Evolutionary conservation across 2,329 filamentous ascomycete species (phyloP), one percentile per base, ranked within the genome.

Genomic region (Alternaria angustiovoidea): DNA sequence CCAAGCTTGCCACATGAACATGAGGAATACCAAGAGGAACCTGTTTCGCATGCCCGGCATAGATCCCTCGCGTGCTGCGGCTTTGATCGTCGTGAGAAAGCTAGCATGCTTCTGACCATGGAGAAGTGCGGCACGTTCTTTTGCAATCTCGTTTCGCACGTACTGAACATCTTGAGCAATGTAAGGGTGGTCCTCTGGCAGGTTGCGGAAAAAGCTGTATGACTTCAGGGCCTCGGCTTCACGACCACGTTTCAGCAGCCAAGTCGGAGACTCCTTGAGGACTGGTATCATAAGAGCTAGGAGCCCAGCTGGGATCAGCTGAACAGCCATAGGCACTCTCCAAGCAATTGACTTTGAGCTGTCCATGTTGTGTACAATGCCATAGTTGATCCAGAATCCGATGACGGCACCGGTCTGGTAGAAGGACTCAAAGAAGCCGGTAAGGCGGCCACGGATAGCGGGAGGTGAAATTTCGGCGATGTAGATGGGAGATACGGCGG

Each of bases 401-500:
- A 78, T 72, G 53, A 79, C 75, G n/a, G 87, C 88, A 28, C 89
- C 85, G 0, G 85, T 80, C 75, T 90, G 88, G 80, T 86, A 89
- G 44, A 87, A 86, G 1, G 89, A 80, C 71, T 90, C 88, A 75
- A 89, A 90, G 55, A 90, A 84, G 49, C 88, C 88, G 20, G 89
- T 87, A 0, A 91, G 81, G 6, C 87, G 83, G 18, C 88, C 88
- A 64, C 88, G 84, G 46, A 90, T 84, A 7, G 88, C 86, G 0
- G 87, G 87, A 5, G 88, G 88, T 0, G 86, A 71, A 18, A 74
- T 77, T 53, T 79, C 77, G n/a, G 75, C 71, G 47, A 79, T 78
- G 60, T 77, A 78, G 30, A 77, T 78, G 2, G 73, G 73, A 22
- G 70, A 71, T 2, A 77, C 76, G n/a, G 76, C 76, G 18, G 77